These are phyloP conservation scores for Polyporus arcularius DNA, from an alignment of 768 basidiomycete genomes.

Conservation along the genomic window DNA sequence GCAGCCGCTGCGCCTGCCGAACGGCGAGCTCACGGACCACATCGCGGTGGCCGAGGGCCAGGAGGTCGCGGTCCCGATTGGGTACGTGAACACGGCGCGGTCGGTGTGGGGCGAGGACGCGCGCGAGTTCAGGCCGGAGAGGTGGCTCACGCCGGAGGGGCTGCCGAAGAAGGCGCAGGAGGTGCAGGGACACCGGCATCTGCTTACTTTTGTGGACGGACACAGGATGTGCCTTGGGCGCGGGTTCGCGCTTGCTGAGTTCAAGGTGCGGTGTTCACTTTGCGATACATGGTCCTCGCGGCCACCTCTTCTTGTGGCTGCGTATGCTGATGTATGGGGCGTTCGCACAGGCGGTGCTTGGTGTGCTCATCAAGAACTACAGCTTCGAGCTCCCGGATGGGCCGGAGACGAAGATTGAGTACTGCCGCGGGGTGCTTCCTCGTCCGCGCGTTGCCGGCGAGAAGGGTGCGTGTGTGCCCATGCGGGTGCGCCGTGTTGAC, in stretches of 20 bases:
- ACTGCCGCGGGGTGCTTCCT: slow-evolving; percentile 21
- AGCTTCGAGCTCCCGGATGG: slow-evolving; percentile 39
- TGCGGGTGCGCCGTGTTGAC: slow-evolving; percentile 28
- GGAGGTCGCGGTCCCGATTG: slow-evolving; percentile 39
- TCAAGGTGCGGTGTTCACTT: slow-evolving; percentile 36
- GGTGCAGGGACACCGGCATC: slow-evolving; percentile 39
- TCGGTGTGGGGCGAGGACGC: slow-evolving; percentile 48
- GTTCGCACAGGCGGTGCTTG: slow-evolving; percentile 39
- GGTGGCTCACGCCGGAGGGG: slow-evolving; percentile 40
- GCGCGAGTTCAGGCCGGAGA: slow-evolving; percentile 43
- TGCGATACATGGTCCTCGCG: background rate
- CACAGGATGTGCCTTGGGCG: slow-evolving; percentile 47
- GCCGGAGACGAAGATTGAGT: slow-evolving; percentile 34
- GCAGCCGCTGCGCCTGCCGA: slow-evolving; percentile 23
- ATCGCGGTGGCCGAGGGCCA: slow-evolving; percentile 45
- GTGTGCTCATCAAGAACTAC: slow-evolving; percentile 44
- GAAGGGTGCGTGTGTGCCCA: slow-evolving; percentile 25
- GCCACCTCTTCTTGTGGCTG: no score
- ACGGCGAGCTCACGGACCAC: slow-evolving; percentile 23
- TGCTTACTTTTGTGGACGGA: slow-evolving; percentile 49
- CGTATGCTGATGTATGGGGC: background rate
- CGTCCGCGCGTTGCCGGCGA: slow-evolving; percentile 25
- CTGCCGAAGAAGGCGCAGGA: slow-evolving; percentile 33
- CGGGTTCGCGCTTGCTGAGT: slow-evolving; percentile 41
- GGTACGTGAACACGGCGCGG: slow-evolving; percentile 41